Evolutionary conservation across 805 yeast genomes (phyloP).

Genomic region (Debaryomyces maramus): DNA sequence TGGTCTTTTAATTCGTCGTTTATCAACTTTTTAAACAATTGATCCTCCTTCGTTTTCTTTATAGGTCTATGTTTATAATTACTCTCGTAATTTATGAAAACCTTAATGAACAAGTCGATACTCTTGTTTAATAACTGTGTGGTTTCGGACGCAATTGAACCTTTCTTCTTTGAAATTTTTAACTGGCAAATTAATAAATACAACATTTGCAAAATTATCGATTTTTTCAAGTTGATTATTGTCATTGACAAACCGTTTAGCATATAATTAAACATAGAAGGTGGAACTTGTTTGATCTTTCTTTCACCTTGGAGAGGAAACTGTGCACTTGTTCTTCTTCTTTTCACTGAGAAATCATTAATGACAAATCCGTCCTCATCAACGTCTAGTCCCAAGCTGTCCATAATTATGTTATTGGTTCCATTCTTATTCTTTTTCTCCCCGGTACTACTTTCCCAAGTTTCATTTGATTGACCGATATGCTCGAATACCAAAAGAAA

Average conservation of each 20-base stretch:
- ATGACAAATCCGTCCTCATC: constrained; percentile 48
- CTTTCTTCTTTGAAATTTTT: constrained; percentile 31
- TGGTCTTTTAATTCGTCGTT: constrained; percentile 42
- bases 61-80: constrained; percentile 18
- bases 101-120: constrained; percentile 34
- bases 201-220: constrained; percentile 43
- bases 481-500: constrained; percentile 40
- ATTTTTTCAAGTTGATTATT: constrained; percentile 43
- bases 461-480: constrained; percentile 21
- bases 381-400: constrained; percentile 38
- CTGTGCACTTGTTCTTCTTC: constrained; percentile 23
- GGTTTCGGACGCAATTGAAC: constrained; percentile 17
- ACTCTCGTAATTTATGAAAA: constrained; percentile 40
- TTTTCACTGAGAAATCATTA: constrained; percentile 42
- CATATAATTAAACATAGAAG: constrained; percentile 42
- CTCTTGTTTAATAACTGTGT: constrained; percentile 22
- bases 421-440: constrained; percentile 4
- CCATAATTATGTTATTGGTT: constrained; percentile 27
- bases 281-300: constrained; percentile 30
- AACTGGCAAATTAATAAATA: constrained; percentile 42
- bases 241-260: constrained; percentile 45
- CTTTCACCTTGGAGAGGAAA: constrained; percentile 10
- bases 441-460: neutral
- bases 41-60: constrained; percentile 31
- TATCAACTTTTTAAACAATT: constrained; percentile 35